Base-by-base conservation (phyloP, 192 early-diverging fungal species). In the Phlyctochytrium planicorne region DNA sequence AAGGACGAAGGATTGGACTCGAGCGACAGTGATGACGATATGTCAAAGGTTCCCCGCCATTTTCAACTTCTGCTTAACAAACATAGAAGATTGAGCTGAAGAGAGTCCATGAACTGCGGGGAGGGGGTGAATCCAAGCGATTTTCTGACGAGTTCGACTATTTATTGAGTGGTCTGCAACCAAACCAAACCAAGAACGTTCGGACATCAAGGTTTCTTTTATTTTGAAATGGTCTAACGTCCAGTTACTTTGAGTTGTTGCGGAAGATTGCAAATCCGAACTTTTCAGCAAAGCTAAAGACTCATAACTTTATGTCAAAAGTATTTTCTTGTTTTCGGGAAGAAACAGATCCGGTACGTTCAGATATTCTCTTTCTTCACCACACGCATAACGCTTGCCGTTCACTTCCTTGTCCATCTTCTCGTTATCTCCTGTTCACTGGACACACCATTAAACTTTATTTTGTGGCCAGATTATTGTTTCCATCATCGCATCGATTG, bases 91-190 rank as follows among this genome's bases (percentile, higher is more conserved):
- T 14, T 14, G 40, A 47, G 10, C 20, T 47, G 6, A 47, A 47
- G 20, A 14, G 40, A 6, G 40, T 47, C 40, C 40, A 47, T 47
- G 40, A 47, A 20, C 40, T 47, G 40, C 40, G 40, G 40, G 40
- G 20, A 14, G 40, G 10, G 6, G 40, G 40, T 14, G 40, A 20
- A 6, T 47, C 20, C 10, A 47, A 47, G 40, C 6, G 40, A 20
- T 47, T 47, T 47, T 47, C 40, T 47, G 40, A 47, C 40, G 40
- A 47, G 40, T 14, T 47, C 40, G 40, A 47, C 40, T 47, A 47
- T 47, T 20, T 47, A 6, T 47, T 47, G 10, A 14, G 10, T 20
- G 40, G 40, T 47, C 20, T 47, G 10, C 10, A 47, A 47, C 6
- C 6, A 20, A 20, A 20, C 6, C 40, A 47, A 20, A 47, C 6